phyloP scores from a whole-genome alignment of 225 moss, liverwort and hornwort genomes.

The Physcomitrellopsis africana region DNA sequence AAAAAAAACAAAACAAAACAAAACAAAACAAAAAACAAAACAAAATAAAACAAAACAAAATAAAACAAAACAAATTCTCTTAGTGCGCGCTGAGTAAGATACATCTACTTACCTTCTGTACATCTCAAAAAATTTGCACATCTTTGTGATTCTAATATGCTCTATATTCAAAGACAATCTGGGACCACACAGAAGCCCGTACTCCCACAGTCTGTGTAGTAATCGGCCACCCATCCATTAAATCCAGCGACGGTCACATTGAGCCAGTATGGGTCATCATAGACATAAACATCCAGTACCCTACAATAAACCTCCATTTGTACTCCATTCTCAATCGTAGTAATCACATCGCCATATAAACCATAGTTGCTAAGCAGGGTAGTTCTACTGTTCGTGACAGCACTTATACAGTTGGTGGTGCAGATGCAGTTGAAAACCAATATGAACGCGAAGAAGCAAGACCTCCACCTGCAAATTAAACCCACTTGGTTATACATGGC shows the following conservation, averaged over 20 bases:
- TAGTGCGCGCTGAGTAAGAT: too few species aligned
- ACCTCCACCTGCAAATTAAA: neutral
- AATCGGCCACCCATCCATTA: neutral
- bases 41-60: too few species aligned
- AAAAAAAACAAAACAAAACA: too few species aligned
- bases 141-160: too few species aligned
- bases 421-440: neutral
- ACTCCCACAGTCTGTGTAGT: neutral
- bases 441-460: neutral
- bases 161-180: too few species aligned
- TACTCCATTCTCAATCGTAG: neutral
- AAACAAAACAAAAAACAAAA: too few species aligned
- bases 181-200: too few species aligned
- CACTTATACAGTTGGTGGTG: neutral
- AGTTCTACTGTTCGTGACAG: neutral
- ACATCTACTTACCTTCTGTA: too few species aligned
- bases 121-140: too few species aligned
- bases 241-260: neutral
- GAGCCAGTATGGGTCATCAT: neutral
- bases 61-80: too few species aligned
- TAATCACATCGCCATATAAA: neutral
- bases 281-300: neutral
- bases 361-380: neutral
- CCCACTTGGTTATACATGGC: neutral
- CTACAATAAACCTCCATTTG: neutral